Evolutionary conservation across 2,329 filamentous ascomycete species (phyloP).

Genomic region (Botryotinia globosa): DNA sequence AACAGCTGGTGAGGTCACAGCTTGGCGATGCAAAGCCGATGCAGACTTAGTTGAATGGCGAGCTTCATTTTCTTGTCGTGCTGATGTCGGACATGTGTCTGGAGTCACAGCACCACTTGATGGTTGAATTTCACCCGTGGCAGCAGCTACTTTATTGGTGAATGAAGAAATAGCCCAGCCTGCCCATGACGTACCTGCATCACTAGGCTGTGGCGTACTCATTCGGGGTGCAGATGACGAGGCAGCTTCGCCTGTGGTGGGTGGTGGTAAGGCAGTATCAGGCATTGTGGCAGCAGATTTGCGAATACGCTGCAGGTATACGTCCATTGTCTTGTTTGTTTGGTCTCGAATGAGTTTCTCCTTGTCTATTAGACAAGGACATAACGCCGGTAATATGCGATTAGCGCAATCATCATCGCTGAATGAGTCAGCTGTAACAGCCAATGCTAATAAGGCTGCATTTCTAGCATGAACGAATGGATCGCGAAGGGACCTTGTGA

Average conservation of each 20-base stretch:
- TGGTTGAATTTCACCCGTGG: slow-evolving; percentile 78
- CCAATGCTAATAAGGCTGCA: slow-evolving; percentile 80
- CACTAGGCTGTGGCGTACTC: slow-evolving; percentile 69
- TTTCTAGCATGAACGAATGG: slow-evolving; percentile 94
- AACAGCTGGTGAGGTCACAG: slow-evolving; percentile 51
- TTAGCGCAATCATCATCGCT: slow-evolving; percentile 83
- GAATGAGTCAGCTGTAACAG: slow-evolving; percentile 82
- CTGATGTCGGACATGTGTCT: slow-evolving; percentile 43
- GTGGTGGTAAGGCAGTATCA: slow-evolving; percentile 72
- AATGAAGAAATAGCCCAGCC: slow-evolving; percentile 99
- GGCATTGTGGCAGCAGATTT: slow-evolving; percentile 77
- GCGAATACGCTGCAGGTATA: slow-evolving; percentile 78
- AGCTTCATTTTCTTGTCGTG: slow-evolving; percentile 43
- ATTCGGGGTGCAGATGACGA: slow-evolving; percentile 62
- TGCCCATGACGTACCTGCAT: slow-evolving; percentile 70
- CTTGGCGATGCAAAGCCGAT: slow-evolving; percentile 59
- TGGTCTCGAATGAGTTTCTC: slow-evolving; percentile 94
- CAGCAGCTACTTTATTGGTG: slow-evolving; percentile 85
- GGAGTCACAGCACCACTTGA: slow-evolving; percentile 45
- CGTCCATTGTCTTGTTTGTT: slow-evolving; percentile 82
- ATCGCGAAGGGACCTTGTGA: slow-evolving; percentile 82
- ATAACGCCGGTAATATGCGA: slow-evolving; percentile 80
- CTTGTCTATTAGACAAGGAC: slow-evolving; percentile 84
- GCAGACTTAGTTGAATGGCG: slow-evolving; percentile 46
- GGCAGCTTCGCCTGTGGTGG: slow-evolving; percentile 47